Conservation (phyloP, 1,284 basidiomycete genomes). For the Rugosomyces carneus region DNA sequence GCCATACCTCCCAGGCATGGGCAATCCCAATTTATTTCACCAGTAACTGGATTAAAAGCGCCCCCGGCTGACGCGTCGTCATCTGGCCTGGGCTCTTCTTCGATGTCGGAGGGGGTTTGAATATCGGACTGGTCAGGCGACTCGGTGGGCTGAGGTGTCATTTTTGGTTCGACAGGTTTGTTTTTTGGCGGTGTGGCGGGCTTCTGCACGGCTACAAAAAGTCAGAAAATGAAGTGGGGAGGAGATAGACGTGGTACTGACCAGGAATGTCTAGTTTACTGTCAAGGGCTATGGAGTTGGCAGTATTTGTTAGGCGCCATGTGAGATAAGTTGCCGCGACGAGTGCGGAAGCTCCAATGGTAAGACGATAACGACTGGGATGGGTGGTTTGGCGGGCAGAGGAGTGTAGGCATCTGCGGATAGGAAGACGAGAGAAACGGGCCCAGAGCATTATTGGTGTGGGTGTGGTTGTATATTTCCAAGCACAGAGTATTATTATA, state of each 20-base stretch:
- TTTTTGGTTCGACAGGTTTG: not conserved
- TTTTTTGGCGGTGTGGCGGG: not conserved
- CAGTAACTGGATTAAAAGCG: constrained; percentile 88
- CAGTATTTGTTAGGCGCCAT: constrained; percentile 35
- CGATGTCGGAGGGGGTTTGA: constrained; percentile 17
- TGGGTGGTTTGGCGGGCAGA: constrained; percentile 22
- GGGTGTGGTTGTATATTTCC: too few species aligned
- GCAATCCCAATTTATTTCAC: constrained; percentile 98
- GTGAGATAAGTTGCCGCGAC: constrained; percentile 40
- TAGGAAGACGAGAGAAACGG: constrained; percentile 35
- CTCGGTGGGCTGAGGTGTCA: constrained; percentile 3
- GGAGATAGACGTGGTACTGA: constrained; percentile 14
- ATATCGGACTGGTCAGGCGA: constrained; percentile 9
- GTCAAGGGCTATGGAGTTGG: constrained; percentile 40
- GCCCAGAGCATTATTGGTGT: constrained; percentile 34
- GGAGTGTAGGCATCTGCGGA: constrained; percentile 44
- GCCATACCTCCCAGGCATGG: constrained; percentile 99
- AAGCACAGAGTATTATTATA: too few species aligned
- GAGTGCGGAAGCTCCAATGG: constrained; percentile 39
- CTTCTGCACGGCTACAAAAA: not conserved
- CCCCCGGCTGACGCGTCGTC: constrained; percentile 33
- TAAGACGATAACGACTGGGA: constrained; percentile 27
- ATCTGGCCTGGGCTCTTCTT: constrained; percentile 22
- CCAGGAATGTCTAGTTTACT: constrained; percentile 21
- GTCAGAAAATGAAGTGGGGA: constrained; percentile 3